phyloP scores from a whole-genome alignment of 1,139 yeast genomes.

The Zygoascus sp. region DNA sequence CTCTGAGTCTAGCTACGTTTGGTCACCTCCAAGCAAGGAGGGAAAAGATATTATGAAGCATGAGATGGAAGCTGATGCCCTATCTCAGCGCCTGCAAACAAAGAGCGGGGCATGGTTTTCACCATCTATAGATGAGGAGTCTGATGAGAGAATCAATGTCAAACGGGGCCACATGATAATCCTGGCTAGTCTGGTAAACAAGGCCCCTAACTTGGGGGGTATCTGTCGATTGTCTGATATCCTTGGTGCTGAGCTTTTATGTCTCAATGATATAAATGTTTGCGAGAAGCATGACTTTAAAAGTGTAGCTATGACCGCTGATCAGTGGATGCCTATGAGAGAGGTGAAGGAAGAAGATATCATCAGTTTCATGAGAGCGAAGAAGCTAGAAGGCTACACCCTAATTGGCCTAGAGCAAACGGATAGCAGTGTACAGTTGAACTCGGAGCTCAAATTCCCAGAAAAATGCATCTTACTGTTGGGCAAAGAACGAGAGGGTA shows the following conservation, averaged over 20 bases:
- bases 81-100: conserved; percentile 62
- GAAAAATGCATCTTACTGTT: conserved; percentile 68
- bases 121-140: conserved; percentile 51
- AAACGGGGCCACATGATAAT: conserved; percentile 75
- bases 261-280: conserved; percentile 65
- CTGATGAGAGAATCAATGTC: conserved; percentile 36
- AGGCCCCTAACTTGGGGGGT: conserved; percentile 90
- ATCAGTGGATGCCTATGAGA: conserved; percentile 91
- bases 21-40: conserved; percentile 15
- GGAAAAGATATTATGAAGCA: conserved; percentile 12
- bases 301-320: conserved; percentile 90
- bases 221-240: conserved; percentile 90
- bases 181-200: conserved; percentile 83
- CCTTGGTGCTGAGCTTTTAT: conserved; percentile 78
- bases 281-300: conserved; percentile 66
- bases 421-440: conserved; percentile 71
- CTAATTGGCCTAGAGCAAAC: conserved; percentile 91
- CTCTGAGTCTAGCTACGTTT: conserved; percentile 34
- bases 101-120: conserved; percentile 88
- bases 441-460: conserved; percentile 65
- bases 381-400: conserved; percentile 77
- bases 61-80: conserved; percentile 16
- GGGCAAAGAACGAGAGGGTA: conserved; percentile 88
- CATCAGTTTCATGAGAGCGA: conserved; percentile 50
- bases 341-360: conserved; percentile 61